phyloP scores from a whole-genome alignment of 106 monocot species.

The Allium sativum region DNA sequence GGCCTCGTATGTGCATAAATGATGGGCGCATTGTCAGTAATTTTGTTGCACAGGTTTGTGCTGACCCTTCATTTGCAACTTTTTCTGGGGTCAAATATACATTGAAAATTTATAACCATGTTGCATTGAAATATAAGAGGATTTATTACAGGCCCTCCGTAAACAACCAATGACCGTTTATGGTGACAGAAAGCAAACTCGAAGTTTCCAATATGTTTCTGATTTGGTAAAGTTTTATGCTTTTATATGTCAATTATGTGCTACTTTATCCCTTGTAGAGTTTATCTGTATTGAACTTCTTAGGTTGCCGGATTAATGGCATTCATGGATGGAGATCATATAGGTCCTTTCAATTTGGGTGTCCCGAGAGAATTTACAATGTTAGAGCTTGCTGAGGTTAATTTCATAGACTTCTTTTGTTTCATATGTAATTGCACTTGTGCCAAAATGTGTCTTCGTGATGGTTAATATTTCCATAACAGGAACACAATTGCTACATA shows the following conservation, averaged over 20 bases:
- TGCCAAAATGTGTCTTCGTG: too few species aligned
- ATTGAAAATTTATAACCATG: neutral
- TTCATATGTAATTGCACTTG: too few species aligned
- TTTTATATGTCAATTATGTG: too few species aligned
- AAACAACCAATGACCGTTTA: constrained; percentile 66
- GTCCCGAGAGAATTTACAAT: constrained; percentile 69
- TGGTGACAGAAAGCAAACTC: constrained; percentile 73
- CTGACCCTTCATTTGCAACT: neutral
- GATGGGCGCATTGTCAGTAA: constrained; percentile 87
- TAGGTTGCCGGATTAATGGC: constrained; percentile 64
- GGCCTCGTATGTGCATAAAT: constrained; percentile 73
- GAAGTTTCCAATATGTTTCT: constrained; percentile 77
- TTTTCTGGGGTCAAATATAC: too few species aligned
- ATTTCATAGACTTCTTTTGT: too few species aligned
- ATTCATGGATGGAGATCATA: constrained; percentile 61
- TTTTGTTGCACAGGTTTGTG: constrained; percentile 66
- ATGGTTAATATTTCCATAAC: too few species aligned
- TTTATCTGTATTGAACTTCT: neutral
- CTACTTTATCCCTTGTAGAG: neutral
- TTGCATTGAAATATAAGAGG: neutral
- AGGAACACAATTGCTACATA: too few species aligned
- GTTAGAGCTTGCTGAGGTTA: constrained; percentile 77
- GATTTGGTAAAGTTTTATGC: constrained; percentile 35
- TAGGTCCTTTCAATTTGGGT: constrained; percentile 59
- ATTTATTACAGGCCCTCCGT: constrained; percentile 34